These are phyloP conservation scores for Ogataea methylovora DNA, from an alignment of 805 yeast species.

Conservation along the genomic window DNA sequence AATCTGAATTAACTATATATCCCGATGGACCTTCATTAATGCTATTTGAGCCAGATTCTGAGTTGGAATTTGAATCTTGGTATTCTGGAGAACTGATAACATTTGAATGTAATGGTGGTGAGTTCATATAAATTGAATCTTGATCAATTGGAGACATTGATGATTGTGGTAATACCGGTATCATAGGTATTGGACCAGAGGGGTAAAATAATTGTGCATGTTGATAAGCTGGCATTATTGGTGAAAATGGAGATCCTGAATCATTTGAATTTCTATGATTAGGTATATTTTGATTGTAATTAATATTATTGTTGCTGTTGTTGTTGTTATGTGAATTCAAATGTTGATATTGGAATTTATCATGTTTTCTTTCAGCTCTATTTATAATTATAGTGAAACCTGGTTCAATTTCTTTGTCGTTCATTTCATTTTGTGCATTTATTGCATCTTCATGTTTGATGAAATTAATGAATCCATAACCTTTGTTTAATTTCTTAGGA, in stretches of 20 bases:
- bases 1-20: slow-evolving; percentile 10
- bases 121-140: too few species aligned
- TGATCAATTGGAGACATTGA: too few species aligned
- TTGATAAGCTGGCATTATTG: too few species aligned
- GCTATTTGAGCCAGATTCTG: too few species aligned
- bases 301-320: slow-evolving; percentile 2
- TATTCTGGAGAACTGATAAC: too few species aligned
- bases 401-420: slow-evolving; percentile 30
- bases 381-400: slow-evolving; percentile 27
- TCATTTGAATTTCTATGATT: not conserved
- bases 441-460: slow-evolving; percentile 40
- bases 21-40: too few species aligned
- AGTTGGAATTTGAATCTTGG: too few species aligned
- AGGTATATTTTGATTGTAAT: not conserved
- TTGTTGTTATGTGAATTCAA: slow-evolving; percentile 5
- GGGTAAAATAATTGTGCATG: too few species aligned
- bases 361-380: slow-evolving; percentile 36
- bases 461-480: slow-evolving; percentile 50
- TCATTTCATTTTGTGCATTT: slow-evolving; percentile 39
- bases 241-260: not conserved
- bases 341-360: slow-evolving; percentile 17
- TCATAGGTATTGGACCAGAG: too few species aligned
- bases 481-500: slow-evolving; percentile 20
- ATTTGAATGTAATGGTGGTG: too few species aligned
- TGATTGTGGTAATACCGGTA: too few species aligned